phyloP scores from a whole-genome alignment of 495 filamentous ascomycete species.

The Aspergillus nidulans region DNA sequence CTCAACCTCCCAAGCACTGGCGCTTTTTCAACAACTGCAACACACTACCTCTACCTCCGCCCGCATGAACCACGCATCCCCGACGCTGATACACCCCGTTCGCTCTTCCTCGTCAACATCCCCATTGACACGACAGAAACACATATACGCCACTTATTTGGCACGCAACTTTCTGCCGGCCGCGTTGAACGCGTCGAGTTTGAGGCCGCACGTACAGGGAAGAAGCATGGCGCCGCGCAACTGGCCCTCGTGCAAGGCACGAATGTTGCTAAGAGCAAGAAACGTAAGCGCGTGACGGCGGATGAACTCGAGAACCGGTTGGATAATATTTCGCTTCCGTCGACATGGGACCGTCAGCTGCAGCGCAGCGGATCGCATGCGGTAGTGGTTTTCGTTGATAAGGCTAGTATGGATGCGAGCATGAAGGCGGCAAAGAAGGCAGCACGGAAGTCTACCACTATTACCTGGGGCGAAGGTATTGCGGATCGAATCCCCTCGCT shows the following conservation, averaged over 20 bases:
- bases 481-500: constrained; percentile 50
- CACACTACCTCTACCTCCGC: constrained; percentile 84
- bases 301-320: constrained; percentile 50
- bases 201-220: constrained; percentile 50
- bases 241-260: constrained; percentile 13
- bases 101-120: constrained; percentile 82
- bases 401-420: constrained; percentile 63
- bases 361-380: constrained; percentile 70
- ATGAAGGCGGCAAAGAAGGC: constrained; percentile 67
- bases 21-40: constrained; percentile 52
- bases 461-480: constrained; percentile 62
- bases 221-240: constrained; percentile 20
- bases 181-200: constrained; percentile 74
- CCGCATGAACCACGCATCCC: constrained; percentile 74
- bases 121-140: constrained; percentile 77
- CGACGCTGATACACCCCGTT: constrained; percentile 64
- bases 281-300: constrained; percentile 59
- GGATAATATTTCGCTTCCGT: constrained; percentile 52
- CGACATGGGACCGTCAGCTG: constrained; percentile 70
- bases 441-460: constrained; percentile 26
- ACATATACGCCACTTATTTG: constrained; percentile 72
- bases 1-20: constrained; percentile 60
- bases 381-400: constrained; percentile 78
- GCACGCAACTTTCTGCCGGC: constrained; percentile 62
- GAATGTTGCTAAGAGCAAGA: constrained; percentile 44